phyloP scores from a whole-genome alignment of 768 basidiomycete species.

The Leucosporidium scottii region DNA sequence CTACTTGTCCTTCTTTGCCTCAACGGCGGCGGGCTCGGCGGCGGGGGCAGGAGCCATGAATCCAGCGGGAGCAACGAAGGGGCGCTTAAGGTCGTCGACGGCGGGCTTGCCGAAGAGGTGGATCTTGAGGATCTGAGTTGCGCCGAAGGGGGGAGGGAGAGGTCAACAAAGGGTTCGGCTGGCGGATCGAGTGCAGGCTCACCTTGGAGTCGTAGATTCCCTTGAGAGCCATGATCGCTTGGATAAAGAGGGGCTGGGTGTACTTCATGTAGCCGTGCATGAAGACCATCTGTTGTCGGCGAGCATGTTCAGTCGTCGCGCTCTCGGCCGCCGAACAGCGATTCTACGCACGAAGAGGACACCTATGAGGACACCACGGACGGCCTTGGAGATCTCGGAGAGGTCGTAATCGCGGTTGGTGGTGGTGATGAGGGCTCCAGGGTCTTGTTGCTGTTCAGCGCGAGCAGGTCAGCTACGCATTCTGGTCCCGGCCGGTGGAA shows the following conservation, averaged over 20 bases:
- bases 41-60: slow-evolving; percentile 74
- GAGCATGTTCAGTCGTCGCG: neutral
- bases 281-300: slow-evolving; percentile 58
- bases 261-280: slow-evolving; percentile 91
- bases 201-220: slow-evolving; percentile 76
- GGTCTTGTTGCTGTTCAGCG: slow-evolving; percentile 45
- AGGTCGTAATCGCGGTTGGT: slow-evolving; percentile 93
- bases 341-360: slow-evolving; percentile 42
- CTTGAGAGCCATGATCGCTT: slow-evolving; percentile 92
- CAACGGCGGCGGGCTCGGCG: slow-evolving; percentile 50
- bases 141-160: neutral
- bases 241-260: slow-evolving; percentile 94
- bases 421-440: slow-evolving; percentile 73
- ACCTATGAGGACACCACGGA: slow-evolving; percentile 44
- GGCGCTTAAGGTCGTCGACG: slow-evolving; percentile 79
- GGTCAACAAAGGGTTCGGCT: neutral
- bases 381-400: slow-evolving; percentile 65
- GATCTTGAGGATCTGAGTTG: slow-evolving; percentile 52
- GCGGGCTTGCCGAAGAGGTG: slow-evolving; percentile 72
- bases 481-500: no score
- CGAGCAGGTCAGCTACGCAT: no score
- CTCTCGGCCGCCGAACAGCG: neutral
- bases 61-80: slow-evolving; percentile 57
- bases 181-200: neutral
- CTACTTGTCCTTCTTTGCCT: slow-evolving; percentile 75